phyloP scores from a whole-genome alignment of 2,329 filamentous ascomycete genomes.

The Ophiostoma sp. region DNA sequence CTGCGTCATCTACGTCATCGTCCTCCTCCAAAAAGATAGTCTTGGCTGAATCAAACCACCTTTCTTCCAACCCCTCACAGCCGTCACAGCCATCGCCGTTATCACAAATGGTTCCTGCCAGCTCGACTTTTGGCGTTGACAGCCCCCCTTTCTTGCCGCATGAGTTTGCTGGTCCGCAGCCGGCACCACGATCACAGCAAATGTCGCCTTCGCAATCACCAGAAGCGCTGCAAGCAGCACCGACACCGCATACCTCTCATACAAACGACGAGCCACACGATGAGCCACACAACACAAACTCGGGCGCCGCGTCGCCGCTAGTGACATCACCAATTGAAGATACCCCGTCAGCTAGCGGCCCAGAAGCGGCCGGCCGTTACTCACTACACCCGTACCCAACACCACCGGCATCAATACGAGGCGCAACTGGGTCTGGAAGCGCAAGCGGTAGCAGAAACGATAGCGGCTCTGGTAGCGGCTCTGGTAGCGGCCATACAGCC shows the following conservation, averaged over 20 bases:
- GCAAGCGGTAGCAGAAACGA: slow-evolving; percentile 11
- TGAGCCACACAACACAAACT: not conserved
- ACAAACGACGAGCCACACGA: not conserved
- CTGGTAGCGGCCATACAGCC: slow-evolving; percentile 3
- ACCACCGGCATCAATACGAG: slow-evolving; percentile 48
- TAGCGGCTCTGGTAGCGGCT: not conserved
- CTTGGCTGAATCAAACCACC: not conserved
- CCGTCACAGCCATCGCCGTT: slow-evolving; percentile 3
- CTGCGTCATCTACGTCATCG: slow-evolving; percentile 15
- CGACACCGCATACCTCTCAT: not conserved
- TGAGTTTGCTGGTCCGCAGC: not conserved
- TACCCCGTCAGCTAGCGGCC: not conserved
- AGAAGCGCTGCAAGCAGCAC: not conserved
- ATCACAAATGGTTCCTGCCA: slow-evolving; percentile 7
- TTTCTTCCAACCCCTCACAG: not conserved
- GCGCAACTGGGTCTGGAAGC: slow-evolving; percentile 14
- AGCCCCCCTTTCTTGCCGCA: not conserved
- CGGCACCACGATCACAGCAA: not conserved
- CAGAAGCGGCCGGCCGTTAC: slow-evolving; percentile 8
- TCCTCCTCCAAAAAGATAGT: not conserved
- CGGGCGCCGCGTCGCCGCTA: not conserved
- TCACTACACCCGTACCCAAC: slow-evolving; percentile 48
- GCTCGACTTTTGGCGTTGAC: not conserved
- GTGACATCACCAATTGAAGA: not conserved
- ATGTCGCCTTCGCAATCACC: not conserved